phyloP scores from a whole-genome alignment of 805 yeast genomes.

The Torulaspora quercuum region DNA sequence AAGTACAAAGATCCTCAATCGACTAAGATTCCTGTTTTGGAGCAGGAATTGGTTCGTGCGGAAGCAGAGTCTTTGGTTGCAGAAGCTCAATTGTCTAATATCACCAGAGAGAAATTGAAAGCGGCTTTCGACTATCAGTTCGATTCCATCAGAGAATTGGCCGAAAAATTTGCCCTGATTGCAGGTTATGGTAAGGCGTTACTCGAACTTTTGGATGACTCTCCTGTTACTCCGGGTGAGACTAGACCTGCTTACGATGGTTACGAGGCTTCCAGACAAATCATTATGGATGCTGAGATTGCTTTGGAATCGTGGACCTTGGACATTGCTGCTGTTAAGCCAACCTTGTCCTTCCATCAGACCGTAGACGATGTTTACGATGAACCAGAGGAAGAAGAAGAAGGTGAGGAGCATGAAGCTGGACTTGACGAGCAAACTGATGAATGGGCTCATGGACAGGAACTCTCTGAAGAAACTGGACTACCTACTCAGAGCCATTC shows the following conservation, averaged over 20 bases:
- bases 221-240: constrained; percentile 99
- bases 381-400: constrained; percentile 45
- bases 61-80: constrained; percentile 99
- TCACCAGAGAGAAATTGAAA: constrained; percentile 96
- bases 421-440: constrained; percentile 33
- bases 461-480: constrained; percentile 15
- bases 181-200: constrained; percentile 99
- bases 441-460: constrained; percentile 16
- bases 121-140: constrained; percentile 96
- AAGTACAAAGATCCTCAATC: constrained; percentile 98
- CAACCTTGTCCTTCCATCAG: constrained; percentile 82
- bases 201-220: constrained; percentile 90
- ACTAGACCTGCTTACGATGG: constrained; percentile 98
- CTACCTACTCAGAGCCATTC: constrained; percentile 3
- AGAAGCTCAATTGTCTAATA: constrained; percentile 96
- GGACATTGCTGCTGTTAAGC: constrained; percentile 92
- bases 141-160: constrained; percentile 89
- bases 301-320: constrained; percentile 96
- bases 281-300: constrained; percentile 93
- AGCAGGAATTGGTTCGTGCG: constrained; percentile 97
- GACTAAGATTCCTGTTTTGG: constrained; percentile 90
- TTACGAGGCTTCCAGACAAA: constrained; percentile 96
- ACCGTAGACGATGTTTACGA: constrained; percentile 61
- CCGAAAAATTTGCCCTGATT: constrained; percentile 94
- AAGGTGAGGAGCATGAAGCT: constrained; percentile 37